Conservation (phyloP, 106 monocot species). For the Vanilla planifolia region DNA sequence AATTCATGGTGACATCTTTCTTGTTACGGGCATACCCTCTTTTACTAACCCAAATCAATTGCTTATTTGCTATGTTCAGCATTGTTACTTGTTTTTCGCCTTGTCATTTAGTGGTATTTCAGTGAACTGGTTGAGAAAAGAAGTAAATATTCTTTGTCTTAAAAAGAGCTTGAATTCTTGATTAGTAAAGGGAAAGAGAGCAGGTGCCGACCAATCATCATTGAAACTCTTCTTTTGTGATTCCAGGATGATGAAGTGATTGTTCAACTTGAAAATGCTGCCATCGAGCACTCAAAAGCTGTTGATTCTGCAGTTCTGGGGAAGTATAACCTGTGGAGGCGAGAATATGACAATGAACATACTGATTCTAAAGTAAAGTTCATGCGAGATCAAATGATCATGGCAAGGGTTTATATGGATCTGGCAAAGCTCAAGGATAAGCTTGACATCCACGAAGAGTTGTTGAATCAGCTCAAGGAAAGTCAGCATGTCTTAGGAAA, state of each 20-base stretch:
- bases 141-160: too few relatives aligned
- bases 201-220: background rate
- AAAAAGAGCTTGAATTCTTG: background rate
- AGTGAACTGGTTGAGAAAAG: too few relatives aligned
- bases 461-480: conserved; percentile 48
- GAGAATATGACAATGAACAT: conserved; percentile 66
- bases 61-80: too few relatives aligned
- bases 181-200: background rate
- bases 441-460: conserved; percentile 30
- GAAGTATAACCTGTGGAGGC: conserved; percentile 74
- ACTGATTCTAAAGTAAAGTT: conserved; percentile 56
- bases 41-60: too few relatives aligned
- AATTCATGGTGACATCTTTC: too few relatives aligned
- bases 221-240: background rate
- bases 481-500: conserved; percentile 59
- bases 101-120: too few relatives aligned
- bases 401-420: conserved; percentile 50
- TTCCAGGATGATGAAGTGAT: conserved; percentile 52
- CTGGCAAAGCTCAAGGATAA: conserved; percentile 42
- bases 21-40: too few relatives aligned
- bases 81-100: too few relatives aligned
- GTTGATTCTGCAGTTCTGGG: conserved; percentile 70
- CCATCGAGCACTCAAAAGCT: conserved; percentile 61
- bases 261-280: conserved; percentile 70
- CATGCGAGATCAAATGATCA: conserved; percentile 70